Evolutionary conservation across 108 stramenopile species (phyloP).

Genomic region (Cyclotella distinguenda): DNA sequence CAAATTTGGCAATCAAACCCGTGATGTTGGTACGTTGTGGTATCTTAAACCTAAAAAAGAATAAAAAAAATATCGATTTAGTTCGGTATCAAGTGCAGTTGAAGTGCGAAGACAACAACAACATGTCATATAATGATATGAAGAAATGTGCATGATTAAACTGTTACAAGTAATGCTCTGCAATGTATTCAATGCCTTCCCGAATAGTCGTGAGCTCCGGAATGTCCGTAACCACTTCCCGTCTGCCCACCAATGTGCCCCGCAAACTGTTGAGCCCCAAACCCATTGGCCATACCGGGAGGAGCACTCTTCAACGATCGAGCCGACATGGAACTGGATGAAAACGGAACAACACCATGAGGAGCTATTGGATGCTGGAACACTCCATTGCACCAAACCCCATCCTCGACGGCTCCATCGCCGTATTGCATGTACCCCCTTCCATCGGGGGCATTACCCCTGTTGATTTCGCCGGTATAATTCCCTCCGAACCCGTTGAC

Average conservation of each 20-base stretch:
- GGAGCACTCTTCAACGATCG: slow-evolving; percentile 44
- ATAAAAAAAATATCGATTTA: too few species aligned
- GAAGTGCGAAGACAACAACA: too few species aligned
- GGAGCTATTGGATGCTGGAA: slow-evolving; percentile 24
- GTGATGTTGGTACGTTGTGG: too few species aligned
- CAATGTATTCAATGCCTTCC: too few species aligned
- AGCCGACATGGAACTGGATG: slow-evolving; percentile 33
- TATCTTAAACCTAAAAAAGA: too few species aligned
- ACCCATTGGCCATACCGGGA: slow-evolving; percentile 22
- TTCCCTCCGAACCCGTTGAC: slow-evolving; percentile 44
- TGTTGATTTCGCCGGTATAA: slow-evolving; percentile 40
- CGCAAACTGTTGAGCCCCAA: not conserved
- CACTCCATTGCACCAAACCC: slow-evolving; percentile 41
- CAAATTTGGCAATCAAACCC: too few species aligned
- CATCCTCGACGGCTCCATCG: slow-evolving; percentile 45
- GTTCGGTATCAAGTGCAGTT: too few species aligned
- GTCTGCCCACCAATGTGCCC: slow-evolving; percentile 3
- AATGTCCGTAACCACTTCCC: slow-evolving; percentile 13
- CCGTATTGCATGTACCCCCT: slow-evolving; percentile 37
- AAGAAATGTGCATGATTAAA: too few species aligned
- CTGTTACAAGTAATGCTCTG: too few species aligned
- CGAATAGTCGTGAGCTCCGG: too few species aligned
- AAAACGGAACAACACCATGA: slow-evolving; percentile 5
- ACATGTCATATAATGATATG: too few species aligned
- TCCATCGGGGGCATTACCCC: slow-evolving; percentile 27